Conservation (phyloP, 768 basidiomycete species). For the Suillus luteus region DNA sequence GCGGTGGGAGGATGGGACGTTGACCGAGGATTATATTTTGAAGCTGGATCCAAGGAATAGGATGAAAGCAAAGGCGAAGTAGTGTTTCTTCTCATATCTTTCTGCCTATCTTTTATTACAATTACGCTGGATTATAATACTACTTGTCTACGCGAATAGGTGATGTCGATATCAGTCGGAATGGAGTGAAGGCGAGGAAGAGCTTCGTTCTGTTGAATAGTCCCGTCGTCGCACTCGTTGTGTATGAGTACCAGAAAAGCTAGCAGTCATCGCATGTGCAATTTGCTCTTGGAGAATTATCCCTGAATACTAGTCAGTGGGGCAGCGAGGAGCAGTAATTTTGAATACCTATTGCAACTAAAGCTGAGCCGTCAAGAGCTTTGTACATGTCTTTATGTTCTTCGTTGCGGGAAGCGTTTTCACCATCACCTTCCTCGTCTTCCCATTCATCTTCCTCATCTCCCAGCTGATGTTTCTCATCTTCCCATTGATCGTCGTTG, state of each 20-base stretch:
- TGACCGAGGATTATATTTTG: constrained; percentile 43
- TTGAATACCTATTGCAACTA: constrained; percentile 66
- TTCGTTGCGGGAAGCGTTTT: constrained; percentile 13
- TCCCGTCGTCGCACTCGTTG: background rate
- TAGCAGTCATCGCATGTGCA: constrained; percentile 29
- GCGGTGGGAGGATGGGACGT: constrained; percentile 82
- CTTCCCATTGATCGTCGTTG: constrained; percentile 8
- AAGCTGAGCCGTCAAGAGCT: constrained; percentile 69
- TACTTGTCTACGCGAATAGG: background rate
- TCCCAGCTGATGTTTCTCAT: constrained; percentile 18
- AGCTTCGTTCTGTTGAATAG: constrained; percentile 6
- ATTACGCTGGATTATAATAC: constrained; percentile 3
- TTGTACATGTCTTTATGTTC: constrained; percentile 67
- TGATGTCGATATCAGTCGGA: background rate
- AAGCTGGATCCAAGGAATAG: constrained; percentile 29
- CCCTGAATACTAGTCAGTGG: constrained; percentile 38
- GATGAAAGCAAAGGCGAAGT: constrained; percentile 19
- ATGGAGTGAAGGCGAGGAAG: background rate
- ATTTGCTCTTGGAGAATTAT: constrained; percentile 72
- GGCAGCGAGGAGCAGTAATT: background rate
- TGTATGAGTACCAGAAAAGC: background rate
- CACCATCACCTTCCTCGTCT: constrained; percentile 17
- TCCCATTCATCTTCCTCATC: constrained; percentile 20
- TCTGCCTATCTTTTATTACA: constrained; percentile 7
- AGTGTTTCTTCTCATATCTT: constrained; percentile 13